phyloP scores from a whole-genome alignment of 2,329 filamentous ascomycete species.

The Didymella exigua region DNA sequence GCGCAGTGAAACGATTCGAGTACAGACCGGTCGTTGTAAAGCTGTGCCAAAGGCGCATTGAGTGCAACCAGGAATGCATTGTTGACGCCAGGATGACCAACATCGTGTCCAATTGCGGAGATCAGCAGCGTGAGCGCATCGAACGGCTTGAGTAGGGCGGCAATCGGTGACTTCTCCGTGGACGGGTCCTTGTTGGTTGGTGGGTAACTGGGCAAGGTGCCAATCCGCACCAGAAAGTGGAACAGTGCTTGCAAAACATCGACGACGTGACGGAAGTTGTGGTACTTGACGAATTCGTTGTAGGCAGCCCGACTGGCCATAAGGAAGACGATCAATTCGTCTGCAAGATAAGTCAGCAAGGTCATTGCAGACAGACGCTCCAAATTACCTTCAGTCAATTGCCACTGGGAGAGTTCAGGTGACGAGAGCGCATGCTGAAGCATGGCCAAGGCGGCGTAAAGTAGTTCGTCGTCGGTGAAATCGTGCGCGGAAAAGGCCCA shows the following conservation, averaged over 20 bases:
- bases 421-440: conserved; percentile 84
- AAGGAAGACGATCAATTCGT: conserved; percentile 82
- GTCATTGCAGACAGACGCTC: background rate
- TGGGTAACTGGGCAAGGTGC: conserved; percentile 73
- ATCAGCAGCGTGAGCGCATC: conserved; percentile 88
- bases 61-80: conserved; percentile 93
- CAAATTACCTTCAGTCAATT: conserved; percentile 72
- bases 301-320: conserved; percentile 92
- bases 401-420: conserved; percentile 81
- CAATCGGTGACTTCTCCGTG: conserved; percentile 66
- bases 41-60: conserved; percentile 88
- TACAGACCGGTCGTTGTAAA: conserved; percentile 97
- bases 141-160: conserved; percentile 78
- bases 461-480: conserved; percentile 86
- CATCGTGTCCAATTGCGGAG: conserved; percentile 96
- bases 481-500: conserved; percentile 93
- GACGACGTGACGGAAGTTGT: conserved; percentile 97
- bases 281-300: conserved; percentile 94
- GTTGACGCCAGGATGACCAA: conserved; percentile 96
- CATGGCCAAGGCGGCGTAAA: conserved; percentile 85
- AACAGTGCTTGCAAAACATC: conserved; percentile 95
- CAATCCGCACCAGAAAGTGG: conserved; percentile 82
- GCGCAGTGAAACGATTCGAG: conserved; percentile 97
- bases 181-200: conserved; percentile 38
- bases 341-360: conserved; percentile 52